A percentile compares a stretch with the other conserved stretches of the same genome.
phyloP scores from a whole-genome alignment of 192 early-diverging fungal genomes.

The Dissophora ornata region DNA sequence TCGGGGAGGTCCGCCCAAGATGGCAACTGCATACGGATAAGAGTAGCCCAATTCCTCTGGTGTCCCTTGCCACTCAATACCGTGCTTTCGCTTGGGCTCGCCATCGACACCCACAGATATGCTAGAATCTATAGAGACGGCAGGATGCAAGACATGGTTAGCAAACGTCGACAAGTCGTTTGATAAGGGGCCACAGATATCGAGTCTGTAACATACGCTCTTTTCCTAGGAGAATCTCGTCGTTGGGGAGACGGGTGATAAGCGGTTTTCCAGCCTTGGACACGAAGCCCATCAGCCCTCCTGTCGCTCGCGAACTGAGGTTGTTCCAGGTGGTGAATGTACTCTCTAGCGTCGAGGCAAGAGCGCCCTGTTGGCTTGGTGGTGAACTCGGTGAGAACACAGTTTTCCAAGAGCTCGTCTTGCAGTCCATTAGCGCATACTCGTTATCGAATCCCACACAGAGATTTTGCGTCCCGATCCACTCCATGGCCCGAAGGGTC shows the following conservation, averaged over 20 bases:
- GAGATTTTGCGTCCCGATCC: conserved; percentile 78
- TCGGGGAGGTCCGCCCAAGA: conserved; percentile 56
- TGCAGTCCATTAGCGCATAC: conserved; percentile 70
- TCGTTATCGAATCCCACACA: conserved; percentile 71
- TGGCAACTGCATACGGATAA: conserved; percentile 78
- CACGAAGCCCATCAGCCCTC: conserved; percentile 60
- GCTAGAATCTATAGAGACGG: conserved; percentile 59
- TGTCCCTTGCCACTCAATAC: conserved; percentile 70
- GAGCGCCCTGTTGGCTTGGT: conserved; percentile 52
- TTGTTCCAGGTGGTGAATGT: conserved; percentile 59
- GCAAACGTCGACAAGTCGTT: no score
- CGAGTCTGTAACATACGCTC: conserved; percentile 70
- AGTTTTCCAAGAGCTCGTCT: conserved; percentile 64
- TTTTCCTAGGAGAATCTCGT: conserved; percentile 72
- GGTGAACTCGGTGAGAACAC: conserved; percentile 62
- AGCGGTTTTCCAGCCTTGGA: conserved; percentile 65
- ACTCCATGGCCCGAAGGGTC: conserved; percentile 79
- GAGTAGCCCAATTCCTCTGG: conserved; percentile 74
- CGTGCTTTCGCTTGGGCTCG: conserved; percentile 65
- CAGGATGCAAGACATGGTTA: no score
- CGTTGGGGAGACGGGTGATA: conserved; percentile 70
- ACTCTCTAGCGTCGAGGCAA: conserved; percentile 52
- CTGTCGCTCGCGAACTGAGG: conserved; percentile 33
- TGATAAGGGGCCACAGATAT: no score
- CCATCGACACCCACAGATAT: conserved; percentile 68